Base-by-base conservation (phyloP, 2,329 filamentous ascomycete genomes). In the Lachnellula suecica region DNA sequence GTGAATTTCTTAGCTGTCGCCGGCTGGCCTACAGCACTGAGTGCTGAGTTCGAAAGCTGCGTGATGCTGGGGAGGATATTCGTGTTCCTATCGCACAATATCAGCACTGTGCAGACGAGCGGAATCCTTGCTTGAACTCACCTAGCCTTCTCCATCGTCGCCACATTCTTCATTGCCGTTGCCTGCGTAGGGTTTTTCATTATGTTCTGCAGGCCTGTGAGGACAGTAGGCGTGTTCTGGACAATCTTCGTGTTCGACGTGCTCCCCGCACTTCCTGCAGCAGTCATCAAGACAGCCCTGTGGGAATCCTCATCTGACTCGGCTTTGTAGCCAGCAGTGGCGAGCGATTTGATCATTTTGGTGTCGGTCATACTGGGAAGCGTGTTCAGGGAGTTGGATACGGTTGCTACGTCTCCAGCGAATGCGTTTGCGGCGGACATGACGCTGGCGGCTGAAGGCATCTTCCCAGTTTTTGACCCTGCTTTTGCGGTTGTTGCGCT, bases 1-100 rank as follows among this genome's bases (percentile, higher is more conserved):
- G 56, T 46, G 24, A 64, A 64, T 27, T 50, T 53, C 35, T 56
- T 44, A 7, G 54, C 53, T 3, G 52, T 59, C 17, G 29, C 38
- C 23, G 57, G 42, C 9, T 59, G 29, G 4, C 55, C 52, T 20
- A 55, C 38, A 17, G 56, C 57, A 6, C 46, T 37, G 37, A 64
- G 50, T 7, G 62, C 62, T 8, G 58, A 50, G 15, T 64, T 63
- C 4, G 61, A 62, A 8, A 64, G 53, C 35, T 60, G 49, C 2
- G 62, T 64, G 49, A 64, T 64, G 31, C 58, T 62, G 7, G 62
- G 62, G 31, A 64, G 56, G 31, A 64, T 64, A 20, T 64, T 52
- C 8, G 62, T 55, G 34, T 64, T 64, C 57, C 62, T 63, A n/a
- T n/a, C n/a, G 23, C 34, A 19, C 6, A 15, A 6, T 6, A 25